Percentiles rank a stretch among this genome's conserved stretches.
Conservation (phyloP, 352 stramenopile genomes). For the Globisporangium alternatum region DNA sequence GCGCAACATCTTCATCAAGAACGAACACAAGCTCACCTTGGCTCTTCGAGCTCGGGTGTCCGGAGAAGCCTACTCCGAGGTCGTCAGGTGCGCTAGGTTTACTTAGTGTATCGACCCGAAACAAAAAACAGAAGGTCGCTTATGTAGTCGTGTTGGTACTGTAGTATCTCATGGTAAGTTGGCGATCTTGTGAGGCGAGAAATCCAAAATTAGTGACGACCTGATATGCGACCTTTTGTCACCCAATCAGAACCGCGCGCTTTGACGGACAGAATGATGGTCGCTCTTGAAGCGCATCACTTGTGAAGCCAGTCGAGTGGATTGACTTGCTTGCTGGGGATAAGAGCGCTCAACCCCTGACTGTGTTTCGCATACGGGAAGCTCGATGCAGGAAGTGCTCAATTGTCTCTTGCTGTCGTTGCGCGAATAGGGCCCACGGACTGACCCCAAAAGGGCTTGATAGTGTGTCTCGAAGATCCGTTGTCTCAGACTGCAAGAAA, state of each 20-base stretch:
- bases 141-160: too few species aligned
- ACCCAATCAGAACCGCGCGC: neutral
- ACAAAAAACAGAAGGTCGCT: too few species aligned
- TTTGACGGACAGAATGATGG: neutral
- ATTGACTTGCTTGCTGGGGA: neutral
- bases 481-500: constrained; percentile 6
- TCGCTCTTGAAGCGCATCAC: neutral
- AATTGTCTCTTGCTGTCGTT: neutral
- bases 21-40: too few species aligned
- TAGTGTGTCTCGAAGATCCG: constrained; percentile 7
- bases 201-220: neutral
- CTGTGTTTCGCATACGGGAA: neutral
- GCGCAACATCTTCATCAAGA: too few species aligned
- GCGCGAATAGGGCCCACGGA: neutral
- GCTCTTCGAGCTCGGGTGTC: too few species aligned
- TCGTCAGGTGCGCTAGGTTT: too few species aligned
- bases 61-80: too few species aligned
- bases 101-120: too few species aligned
- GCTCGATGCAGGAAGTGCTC: neutral
- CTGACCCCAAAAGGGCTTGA: neutral
- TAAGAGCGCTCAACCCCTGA: neutral
- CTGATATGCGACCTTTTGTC: constrained; percentile 4
- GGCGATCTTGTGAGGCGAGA: too few species aligned
- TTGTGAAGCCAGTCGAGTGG: neutral
- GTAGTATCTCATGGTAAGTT: too few species aligned